These are phyloP conservation scores for Colletotrichum caudatum DNA, from an alignment of 2,329 filamentous ascomycete species.

Conservation along the genomic window DNA sequence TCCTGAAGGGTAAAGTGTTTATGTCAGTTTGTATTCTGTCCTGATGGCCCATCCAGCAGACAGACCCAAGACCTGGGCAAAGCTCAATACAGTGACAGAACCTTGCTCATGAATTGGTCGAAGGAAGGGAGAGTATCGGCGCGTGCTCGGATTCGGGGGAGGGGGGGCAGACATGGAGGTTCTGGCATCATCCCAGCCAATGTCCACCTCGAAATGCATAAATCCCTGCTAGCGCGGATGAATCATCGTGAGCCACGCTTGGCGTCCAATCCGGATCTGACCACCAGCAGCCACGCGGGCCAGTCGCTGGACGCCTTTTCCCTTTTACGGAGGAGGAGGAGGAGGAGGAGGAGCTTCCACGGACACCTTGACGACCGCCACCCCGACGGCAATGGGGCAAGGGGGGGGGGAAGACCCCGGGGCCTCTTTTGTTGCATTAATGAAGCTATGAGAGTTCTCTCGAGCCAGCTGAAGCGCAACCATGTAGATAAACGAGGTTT, in stretches of 20 bases:
- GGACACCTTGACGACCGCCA: neutral
- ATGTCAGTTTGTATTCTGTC: neutral
- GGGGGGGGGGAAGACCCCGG: constrained; percentile 6
- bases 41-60: neutral
- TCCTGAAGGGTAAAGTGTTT: too few species aligned
- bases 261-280: constrained; percentile 7
- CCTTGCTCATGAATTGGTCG: neutral
- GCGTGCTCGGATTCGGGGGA: neutral
- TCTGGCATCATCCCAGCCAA: constrained; percentile 3
- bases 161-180: neutral
- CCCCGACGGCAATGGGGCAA: neutral
- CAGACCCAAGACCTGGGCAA: too few species aligned
- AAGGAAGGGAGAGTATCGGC: neutral
- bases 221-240: constrained; percentile 37
- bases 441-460: neutral
- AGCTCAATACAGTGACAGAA: neutral
- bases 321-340: neutral
- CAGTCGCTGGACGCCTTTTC: neutral
- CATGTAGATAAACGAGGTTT: neutral
- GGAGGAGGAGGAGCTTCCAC: neutral
- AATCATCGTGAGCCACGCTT: constrained; percentile 40
- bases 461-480: neutral
- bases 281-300: constrained; percentile 3
- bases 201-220: neutral
- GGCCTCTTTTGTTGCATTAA: neutral